Evolutionary conservation across 352 stramenopile genomes (phyloP).

Genomic region (Albugo candida): DNA sequence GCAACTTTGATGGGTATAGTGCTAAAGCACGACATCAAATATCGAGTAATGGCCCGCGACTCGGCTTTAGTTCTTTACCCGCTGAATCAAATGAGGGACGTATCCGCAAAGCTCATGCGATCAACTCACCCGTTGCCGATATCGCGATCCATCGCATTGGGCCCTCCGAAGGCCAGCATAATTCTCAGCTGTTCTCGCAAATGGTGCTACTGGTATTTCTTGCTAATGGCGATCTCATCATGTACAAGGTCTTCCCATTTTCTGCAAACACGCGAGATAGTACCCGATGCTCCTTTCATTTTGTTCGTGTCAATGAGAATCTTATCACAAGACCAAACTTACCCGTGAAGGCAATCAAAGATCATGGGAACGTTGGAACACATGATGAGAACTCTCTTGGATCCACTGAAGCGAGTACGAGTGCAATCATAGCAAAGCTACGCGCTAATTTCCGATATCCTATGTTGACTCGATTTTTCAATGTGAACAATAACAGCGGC

Average conservation of each 20-base stretch:
- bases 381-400: conserved; percentile 35
- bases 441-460: conserved; percentile 65
- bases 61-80: conserved; percentile 51
- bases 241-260: conserved; percentile 48
- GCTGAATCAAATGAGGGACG: conserved; percentile 49
- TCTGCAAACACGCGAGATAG: not conserved
- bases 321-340: conserved; percentile 61
- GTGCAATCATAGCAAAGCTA: conserved; percentile 21
- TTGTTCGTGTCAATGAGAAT: conserved; percentile 42
- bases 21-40: conserved; percentile 24
- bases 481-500: conserved; percentile 72
- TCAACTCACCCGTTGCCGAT: conserved; percentile 66
- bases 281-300: conserved; percentile 20
- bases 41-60: conserved; percentile 25
- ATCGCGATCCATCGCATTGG: conserved; percentile 66
- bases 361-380: conserved; percentile 27
- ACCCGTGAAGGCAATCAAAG: conserved; percentile 27
- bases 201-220: conserved; percentile 76
- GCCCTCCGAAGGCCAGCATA: conserved; percentile 40
- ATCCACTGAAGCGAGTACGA: not conserved
- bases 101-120: conserved; percentile 63
- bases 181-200: conserved; percentile 45
- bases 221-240: conserved; percentile 63
- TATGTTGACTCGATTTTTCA: conserved; percentile 65
- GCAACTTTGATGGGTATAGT: conserved; percentile 9